These are phyloP conservation scores for Hyaloscypha variabilis DNA, from an alignment of 495 filamentous ascomycete genomes.

Conservation along the genomic window DNA sequence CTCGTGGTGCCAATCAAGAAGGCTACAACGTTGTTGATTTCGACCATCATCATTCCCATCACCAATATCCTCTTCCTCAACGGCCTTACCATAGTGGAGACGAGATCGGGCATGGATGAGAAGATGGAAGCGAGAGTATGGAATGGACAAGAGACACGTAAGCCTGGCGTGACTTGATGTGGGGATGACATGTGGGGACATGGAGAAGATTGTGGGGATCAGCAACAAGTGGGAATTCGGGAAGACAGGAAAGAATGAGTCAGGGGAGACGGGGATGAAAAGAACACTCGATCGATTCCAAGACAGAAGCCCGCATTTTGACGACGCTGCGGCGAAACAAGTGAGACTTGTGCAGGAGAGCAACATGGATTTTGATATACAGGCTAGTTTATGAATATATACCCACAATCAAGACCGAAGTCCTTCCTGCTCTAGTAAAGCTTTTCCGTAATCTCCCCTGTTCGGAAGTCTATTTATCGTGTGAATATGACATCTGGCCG, in stretches of 20 bases:
- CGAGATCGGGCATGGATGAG: background rate
- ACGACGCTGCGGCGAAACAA: background rate
- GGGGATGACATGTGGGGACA: background rate
- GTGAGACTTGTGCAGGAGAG: background rate
- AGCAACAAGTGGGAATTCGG: background rate
- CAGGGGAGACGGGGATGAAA: background rate
- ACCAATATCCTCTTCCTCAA: no score
- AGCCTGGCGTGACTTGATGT: background rate
- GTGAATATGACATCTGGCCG: conserved; percentile 78
- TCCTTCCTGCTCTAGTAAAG: conserved; percentile 36
- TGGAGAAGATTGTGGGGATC: background rate
- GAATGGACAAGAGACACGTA: background rate
- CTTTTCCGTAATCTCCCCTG: conserved; percentile 72
- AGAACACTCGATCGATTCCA: background rate
- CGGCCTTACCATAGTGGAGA: background rate
- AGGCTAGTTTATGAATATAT: background rate
- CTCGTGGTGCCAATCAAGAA: no score
- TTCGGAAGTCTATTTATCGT: conserved; percentile 72
- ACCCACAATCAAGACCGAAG: background rate
- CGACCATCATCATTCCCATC: no score
- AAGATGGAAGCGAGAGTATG: background rate
- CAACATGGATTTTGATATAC: background rate
- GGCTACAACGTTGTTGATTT: no score
- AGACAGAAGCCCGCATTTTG: background rate
- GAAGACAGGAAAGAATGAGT: background rate